A percentile compares a stretch with the other conserved stretches of the same genome.
phyloP scores from a whole-genome alignment of 2,329 filamentous ascomycete species.

The Aulographum hederae region DNA sequence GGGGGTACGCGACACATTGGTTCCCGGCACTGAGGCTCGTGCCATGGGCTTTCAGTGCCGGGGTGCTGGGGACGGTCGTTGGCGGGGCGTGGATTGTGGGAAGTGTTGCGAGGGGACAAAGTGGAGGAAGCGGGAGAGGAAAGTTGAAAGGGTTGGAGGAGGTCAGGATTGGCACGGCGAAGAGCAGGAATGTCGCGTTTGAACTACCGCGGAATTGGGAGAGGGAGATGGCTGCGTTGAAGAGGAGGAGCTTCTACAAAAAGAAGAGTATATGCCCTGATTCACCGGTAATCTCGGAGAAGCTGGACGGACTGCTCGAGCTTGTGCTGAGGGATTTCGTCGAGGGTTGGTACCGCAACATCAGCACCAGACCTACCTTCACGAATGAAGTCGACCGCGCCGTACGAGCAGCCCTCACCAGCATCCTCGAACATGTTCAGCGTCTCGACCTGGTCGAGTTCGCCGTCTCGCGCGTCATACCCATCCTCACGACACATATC shows the following conservation, averaged over 20 bases:
- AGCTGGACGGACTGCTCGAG: slow-evolving; percentile 61
- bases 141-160: no score
- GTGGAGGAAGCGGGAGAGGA: neutral
- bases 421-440: slow-evolving; percentile 52
- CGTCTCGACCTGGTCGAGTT: slow-evolving; percentile 71
- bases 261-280: slow-evolving; percentile 54
- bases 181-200: slow-evolving; percentile 35
- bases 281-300: slow-evolving; percentile 60
- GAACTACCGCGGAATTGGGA: slow-evolving; percentile 46
- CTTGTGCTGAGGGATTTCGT: slow-evolving; percentile 72
- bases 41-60: slow-evolving; percentile 65
- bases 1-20: slow-evolving; percentile 74
- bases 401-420: slow-evolving; percentile 53
- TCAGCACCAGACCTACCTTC: slow-evolving; percentile 66
- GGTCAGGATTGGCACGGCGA: slow-evolving; percentile 8
- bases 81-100: slow-evolving; percentile 36
- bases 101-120: slow-evolving; percentile 17
- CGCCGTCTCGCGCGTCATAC: slow-evolving; percentile 64
- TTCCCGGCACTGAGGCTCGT: slow-evolving; percentile 67
- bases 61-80: slow-evolving; percentile 37
- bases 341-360: slow-evolving; percentile 70
- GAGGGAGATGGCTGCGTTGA: slow-evolving; percentile 48
- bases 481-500: slow-evolving; percentile 75
- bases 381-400: slow-evolving; percentile 70
- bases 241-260: slow-evolving; percentile 46